Conservation (phyloP, 306 rosid genomes). For the Malus sylvestris region DNA sequence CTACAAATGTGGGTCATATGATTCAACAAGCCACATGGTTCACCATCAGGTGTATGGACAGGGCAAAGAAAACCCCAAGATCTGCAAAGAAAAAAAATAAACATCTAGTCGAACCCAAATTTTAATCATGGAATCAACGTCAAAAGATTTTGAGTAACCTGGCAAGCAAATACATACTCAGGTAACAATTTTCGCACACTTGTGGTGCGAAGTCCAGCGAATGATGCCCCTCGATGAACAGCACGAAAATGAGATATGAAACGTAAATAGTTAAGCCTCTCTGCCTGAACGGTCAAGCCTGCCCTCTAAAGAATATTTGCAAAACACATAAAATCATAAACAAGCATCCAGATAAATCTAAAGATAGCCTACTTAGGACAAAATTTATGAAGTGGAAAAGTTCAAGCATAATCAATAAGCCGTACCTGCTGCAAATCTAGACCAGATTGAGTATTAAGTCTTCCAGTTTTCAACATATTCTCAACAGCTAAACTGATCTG, state of each 20-base stretch:
- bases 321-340: no score
- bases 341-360: slow-evolving; percentile 18
- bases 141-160: slow-evolving; percentile 1
- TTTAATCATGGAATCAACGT: neutral
- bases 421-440: slow-evolving; percentile 94
- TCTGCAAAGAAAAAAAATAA: slow-evolving; percentile 28
- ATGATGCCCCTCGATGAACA: slow-evolving; percentile 95
- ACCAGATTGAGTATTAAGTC: slow-evolving; percentile 49
- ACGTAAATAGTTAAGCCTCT: slow-evolving; percentile 80
- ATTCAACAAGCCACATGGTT: slow-evolving; percentile 94
- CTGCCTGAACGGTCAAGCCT: slow-evolving; percentile 86
- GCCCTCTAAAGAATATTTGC: slow-evolving; percentile 47
- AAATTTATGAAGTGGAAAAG: neutral
- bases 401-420: slow-evolving; percentile 11
- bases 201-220: slow-evolving; percentile 93
- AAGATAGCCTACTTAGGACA: neutral
- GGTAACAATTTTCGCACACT: slow-evolving; percentile 93
- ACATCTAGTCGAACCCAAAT: neutral
- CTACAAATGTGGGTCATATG: slow-evolving; percentile 74
- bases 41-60: slow-evolving; percentile 99
- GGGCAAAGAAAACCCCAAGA: slow-evolving; percentile 99
- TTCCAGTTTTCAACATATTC: slow-evolving; percentile 79
- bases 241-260: slow-evolving; percentile 90
- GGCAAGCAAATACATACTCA: slow-evolving; percentile 50
- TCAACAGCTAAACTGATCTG: slow-evolving; percentile 50